Base-by-base conservation (phyloP, 306 rosid species). In the Pyrus pyrifolia region DNA sequence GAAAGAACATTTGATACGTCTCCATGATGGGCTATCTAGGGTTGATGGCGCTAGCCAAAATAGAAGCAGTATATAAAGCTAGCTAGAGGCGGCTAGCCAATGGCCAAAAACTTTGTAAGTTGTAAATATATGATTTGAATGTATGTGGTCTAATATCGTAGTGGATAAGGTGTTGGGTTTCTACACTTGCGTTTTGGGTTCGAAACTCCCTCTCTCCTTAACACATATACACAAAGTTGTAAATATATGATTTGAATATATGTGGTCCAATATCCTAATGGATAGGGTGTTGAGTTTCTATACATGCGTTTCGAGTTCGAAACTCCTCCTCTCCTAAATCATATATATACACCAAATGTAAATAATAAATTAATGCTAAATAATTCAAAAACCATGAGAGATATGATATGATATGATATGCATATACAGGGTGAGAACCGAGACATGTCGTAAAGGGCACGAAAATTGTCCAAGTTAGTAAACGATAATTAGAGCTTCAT, bases 401-500 rank as follows among this genome's bases (percentile, higher is more conserved):
- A 3, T 19, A 53, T 2, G 3, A 11, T 13, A 53, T 2, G 3
- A 11, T 13, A 45, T 53, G 4, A 5, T 19, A 21, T 55, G 11
- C 11, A 21, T 55, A 21, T 55, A 55, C 2, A 60, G 14, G 31
- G 33, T 61, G 19, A 45, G 68, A 49, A 49, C 19, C 4, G 19
- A 1, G 53, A 49, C 5, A 83, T 86, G 90, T 81, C 92, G 95
- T 90, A 63, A 81, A 81, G 82, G 88, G 73, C 88, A 90, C 89
- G 89, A 88, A 80, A 83, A 76, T 84, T 66, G 76, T 75, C 42
- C 29, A 14, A 62, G 21, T 69, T 61, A 25, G 25, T 57, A 57
- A 79, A 66, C 85, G 80, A 82, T 3, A 45, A 45, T 45, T 25
- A 5, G 33, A 49, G 19, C 44, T 23, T 78, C 77, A 51, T 71